Base-by-base conservation (phyloP, 495 filamentous ascomycete species). In the Aspergillus steynii region DNA sequence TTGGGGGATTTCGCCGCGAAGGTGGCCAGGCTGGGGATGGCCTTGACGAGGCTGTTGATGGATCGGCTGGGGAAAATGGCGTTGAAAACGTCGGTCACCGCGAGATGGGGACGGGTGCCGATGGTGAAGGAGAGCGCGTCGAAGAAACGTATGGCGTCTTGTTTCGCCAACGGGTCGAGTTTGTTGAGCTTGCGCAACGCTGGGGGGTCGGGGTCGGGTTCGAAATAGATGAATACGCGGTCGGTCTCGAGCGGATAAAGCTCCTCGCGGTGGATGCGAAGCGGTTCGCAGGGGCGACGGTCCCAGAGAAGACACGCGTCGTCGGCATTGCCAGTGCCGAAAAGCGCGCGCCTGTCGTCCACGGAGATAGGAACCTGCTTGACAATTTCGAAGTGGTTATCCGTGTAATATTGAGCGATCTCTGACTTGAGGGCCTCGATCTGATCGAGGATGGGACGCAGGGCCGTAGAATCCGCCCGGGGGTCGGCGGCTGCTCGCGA, bases 301-400 rank as follows among this genome's bases (percentile, higher is more conserved):
- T 92, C 88, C 85, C 85, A 91, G 53, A 74, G 59, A 2, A 92
- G 73, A 5, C 81, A 45, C 0, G 81, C 80, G 4, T 84, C 77
- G 56, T 74, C 71, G 27, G 73, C 59, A 45, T 65, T 70, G 29
- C 65, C 64, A 1, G 61, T 58, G 26, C 34, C 32, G 12, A 61
- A 49, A 32, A 57, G 31, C 15, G 61, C 61, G 27, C 72, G 70
- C n/a, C 29, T 50, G 51, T 74, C 68, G 26, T 77, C 66, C 4
- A 77, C 49, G 0, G 53, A n/a, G 10, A 14, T 15, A 5, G 55
- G 50, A 34, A 71, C 60, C 32, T 62, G 70, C 0, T 55, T 59
- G 4, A 65, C 61, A 12, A 61, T 51, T 6, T 67, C 67, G 25
- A 58, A 67, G 52, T 79, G 74, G 45, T 68, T 59, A 1, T 60